Conservation (phyloP, 2,329 filamentous ascomycete genomes). For the Ceratocystis huliohia region DNA sequence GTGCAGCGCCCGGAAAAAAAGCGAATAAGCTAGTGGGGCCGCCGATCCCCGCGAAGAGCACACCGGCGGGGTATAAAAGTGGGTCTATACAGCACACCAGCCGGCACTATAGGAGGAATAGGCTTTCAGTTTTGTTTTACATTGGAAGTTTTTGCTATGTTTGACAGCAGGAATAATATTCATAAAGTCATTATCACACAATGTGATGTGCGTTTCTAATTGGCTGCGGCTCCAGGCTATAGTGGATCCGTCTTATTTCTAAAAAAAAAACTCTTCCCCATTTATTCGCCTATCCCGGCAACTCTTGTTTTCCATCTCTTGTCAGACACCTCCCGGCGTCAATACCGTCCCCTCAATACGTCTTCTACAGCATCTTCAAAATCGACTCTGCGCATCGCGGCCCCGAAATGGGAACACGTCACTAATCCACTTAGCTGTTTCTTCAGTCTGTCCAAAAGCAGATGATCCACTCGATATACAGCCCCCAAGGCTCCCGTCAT, state of each 20-base stretch:
- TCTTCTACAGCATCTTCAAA: conserved; percentile 18
- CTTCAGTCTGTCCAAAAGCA: conserved; percentile 16
- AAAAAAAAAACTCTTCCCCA: background rate
- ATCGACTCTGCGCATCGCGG: conserved; percentile 12
- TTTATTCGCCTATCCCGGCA: background rate
- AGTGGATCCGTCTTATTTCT: background rate
- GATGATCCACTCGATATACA: background rate
- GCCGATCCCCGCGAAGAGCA: background rate
- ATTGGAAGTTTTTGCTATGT: background rate
- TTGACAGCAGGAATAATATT: background rate
- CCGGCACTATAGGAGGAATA: background rate
- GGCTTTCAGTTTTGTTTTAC: too few species aligned
- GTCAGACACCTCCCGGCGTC: too few species aligned
- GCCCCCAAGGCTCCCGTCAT: background rate
- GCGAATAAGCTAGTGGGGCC: background rate
- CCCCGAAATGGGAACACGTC: conserved; percentile 15
- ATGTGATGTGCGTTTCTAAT: background rate
- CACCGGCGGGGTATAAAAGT: background rate
- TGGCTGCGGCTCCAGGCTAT: background rate
- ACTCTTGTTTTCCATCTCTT: background rate
- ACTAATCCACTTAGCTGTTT: conserved; percentile 8
- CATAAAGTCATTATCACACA: background rate
- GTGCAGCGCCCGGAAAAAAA: background rate
- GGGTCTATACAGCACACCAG: background rate
- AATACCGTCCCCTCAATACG: conserved; percentile 1